Percentiles rank a stretch among this genome's conserved stretches.
Evolutionary conservation across 768 basidiomycete species (phyloP).

Genomic region (Mycena rosella): DNA sequence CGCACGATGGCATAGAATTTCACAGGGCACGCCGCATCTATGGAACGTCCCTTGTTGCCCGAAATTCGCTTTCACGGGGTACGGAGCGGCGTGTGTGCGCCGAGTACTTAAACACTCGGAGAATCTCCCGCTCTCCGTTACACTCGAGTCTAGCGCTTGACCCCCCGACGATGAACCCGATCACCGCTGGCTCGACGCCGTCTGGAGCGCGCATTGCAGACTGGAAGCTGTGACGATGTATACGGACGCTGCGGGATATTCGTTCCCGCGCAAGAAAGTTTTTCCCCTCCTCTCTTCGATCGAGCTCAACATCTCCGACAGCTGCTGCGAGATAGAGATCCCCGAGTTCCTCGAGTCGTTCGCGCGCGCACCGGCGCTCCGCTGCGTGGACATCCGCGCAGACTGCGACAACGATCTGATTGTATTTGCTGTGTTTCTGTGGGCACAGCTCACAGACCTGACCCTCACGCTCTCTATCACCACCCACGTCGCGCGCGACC

Average conservation of each 20-base stretch:
- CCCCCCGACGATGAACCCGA: not conserved
- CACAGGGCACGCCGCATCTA: not conserved
- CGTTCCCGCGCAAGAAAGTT: not conserved
- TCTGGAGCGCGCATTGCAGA: not conserved
- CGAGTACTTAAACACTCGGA: not conserved
- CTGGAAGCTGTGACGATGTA: not conserved
- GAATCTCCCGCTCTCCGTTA: not conserved
- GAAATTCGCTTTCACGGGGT: not conserved
- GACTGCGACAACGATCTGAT: fast-evolving
- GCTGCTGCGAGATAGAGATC: not conserved
- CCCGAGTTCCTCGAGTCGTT: not conserved
- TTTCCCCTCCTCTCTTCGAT: conserved; percentile 1
- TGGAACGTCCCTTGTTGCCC: not conserved
- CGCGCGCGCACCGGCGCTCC: not conserved
- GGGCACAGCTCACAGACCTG: not conserved
- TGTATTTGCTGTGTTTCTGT: not conserved
- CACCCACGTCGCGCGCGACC: not conserved
- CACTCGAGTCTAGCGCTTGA: not conserved
- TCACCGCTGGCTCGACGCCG: not conserved
- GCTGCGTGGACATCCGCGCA: not conserved
- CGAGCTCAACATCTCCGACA: not conserved
- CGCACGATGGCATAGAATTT: not conserved
- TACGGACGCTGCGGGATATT: not conserved
- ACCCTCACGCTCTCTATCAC: not conserved
- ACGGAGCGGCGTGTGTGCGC: not conserved